phyloP scores from a whole-genome alignment of 495 filamentous ascomycete genomes.

The Pseudomonodictys pantanalensis region DNA sequence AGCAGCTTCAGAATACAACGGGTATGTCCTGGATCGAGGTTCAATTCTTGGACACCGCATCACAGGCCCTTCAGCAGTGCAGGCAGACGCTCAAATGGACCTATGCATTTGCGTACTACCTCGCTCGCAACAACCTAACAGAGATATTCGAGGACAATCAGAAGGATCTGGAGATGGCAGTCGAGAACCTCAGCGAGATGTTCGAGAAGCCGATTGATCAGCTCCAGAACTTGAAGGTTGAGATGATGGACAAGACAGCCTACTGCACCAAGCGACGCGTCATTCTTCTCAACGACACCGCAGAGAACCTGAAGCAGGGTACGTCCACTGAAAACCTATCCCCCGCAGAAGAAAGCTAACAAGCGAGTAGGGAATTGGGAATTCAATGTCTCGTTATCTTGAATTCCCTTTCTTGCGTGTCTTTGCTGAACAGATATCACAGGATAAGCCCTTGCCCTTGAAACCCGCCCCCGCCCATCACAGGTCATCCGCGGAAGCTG shows the following conservation, averaged over 20 bases:
- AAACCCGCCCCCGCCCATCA: too few species aligned
- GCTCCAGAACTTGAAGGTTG: conserved; percentile 80
- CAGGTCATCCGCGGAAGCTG: too few species aligned
- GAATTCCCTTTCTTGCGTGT: too few species aligned
- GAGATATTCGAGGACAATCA: conserved; percentile 99
- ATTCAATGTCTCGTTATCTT: conserved; percentile 39
- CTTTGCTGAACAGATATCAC: neutral
- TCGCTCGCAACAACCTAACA: conserved; percentile 89
- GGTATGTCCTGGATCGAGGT: conserved; percentile 99
- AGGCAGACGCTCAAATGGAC: conserved; percentile 98
- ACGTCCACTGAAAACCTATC: conserved; percentile 37
- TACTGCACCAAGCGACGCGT: conserved; percentile 92
- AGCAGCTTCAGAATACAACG: conserved; percentile 83
- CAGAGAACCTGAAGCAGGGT: conserved; percentile 85
- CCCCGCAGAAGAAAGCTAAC: neutral
- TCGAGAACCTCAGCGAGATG: conserved; percentile 93
- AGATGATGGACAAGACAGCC: conserved; percentile 95
- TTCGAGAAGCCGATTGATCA: conserved; percentile 92
- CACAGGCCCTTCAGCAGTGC: conserved; percentile 90
- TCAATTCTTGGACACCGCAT: conserved; percentile 89
- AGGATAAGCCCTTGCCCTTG: too few species aligned
- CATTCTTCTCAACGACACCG: conserved; percentile 86
- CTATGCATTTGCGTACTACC: conserved; percentile 96
- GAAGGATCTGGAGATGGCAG: conserved; percentile 94
- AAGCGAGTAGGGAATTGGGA: conserved; percentile 37